phyloP scores from a whole-genome alignment of 23 red algal species.

The Gracilaria gracilis region DNA sequence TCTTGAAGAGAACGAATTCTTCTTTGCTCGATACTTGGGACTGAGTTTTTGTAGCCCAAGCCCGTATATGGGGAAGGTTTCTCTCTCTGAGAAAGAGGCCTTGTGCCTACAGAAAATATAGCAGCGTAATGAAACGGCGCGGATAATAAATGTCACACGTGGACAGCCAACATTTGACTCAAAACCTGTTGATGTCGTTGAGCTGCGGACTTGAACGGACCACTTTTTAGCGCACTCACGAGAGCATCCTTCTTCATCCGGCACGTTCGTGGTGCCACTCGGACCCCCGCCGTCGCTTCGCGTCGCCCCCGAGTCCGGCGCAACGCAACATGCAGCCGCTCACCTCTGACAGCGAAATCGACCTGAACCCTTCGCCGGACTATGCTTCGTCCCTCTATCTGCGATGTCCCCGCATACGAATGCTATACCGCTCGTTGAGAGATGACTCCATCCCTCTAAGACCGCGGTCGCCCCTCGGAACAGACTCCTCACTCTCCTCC shows the following conservation, averaged over 20 bases:
- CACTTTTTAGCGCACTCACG: not conserved
- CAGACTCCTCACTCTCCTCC: not conserved
- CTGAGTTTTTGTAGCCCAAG: not conserved
- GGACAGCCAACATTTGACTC: no score
- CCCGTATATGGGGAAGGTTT: no score
- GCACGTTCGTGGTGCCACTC: not conserved
- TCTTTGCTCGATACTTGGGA: constrained; percentile 32
- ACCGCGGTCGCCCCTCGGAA: not conserved
- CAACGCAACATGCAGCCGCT: not conserved
- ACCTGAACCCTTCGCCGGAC: not conserved
- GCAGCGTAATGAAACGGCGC: no score
- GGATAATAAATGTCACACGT: not conserved
- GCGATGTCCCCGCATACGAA: not conserved
- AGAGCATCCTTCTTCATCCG: not conserved
- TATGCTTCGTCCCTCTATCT: not conserved
- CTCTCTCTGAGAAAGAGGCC: no score
- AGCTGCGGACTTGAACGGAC: not conserved
- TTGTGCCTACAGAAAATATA: no score
- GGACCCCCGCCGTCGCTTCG: not conserved
- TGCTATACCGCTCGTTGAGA: not conserved
- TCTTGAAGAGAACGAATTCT: constrained; percentile 5
- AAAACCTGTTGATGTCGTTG: no score
- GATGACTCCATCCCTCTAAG: not conserved
- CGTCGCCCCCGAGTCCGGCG: no score
- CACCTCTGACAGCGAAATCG: constrained; percentile 17